These are phyloP conservation scores for Kodamaea derodonti DNA, from an alignment of 1,139 yeast species.

Conservation along the genomic window DNA sequence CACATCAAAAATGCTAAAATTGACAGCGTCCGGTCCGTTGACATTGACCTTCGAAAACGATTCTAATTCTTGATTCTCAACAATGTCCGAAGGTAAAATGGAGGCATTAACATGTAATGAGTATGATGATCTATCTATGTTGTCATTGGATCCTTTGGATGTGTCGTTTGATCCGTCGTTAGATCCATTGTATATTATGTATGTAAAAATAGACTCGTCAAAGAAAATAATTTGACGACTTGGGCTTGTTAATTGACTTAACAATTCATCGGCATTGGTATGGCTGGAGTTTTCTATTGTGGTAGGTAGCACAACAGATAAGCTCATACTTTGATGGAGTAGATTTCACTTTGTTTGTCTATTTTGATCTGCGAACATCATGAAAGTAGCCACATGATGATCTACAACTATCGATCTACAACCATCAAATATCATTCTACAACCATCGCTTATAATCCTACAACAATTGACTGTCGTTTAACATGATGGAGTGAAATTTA, in stretches of 20 bases:
- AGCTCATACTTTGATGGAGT: slow-evolving; percentile 9
- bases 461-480: too few relatives aligned
- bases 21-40: slow-evolving; percentile 6
- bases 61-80: slow-evolving; percentile 10
- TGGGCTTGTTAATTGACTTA: slow-evolving; percentile 2
- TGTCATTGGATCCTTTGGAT: slow-evolving; percentile 5
- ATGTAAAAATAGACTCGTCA: slow-evolving; percentile 39
- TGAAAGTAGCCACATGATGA: too few relatives aligned
- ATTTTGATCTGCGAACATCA: too few relatives aligned
- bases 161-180: slow-evolving; percentile 8
- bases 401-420: too few relatives aligned
- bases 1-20: slow-evolving; percentile 15
- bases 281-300: slow-evolving; percentile 1
- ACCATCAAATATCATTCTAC: too few relatives aligned
- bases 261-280: slow-evolving; percentile 1
- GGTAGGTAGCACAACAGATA: slow-evolving; percentile 12
- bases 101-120: slow-evolving; percentile 24
- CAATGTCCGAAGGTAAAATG: slow-evolving; percentile 25
- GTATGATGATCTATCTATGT: slow-evolving; percentile 8
- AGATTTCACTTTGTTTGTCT: too few relatives aligned
- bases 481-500: too few relatives aligned
- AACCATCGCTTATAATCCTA: too few relatives aligned
- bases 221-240: slow-evolving; percentile 26
- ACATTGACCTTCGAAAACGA: slow-evolving; percentile 2
- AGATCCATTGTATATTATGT: slow-evolving; percentile 17